These are phyloP conservation scores for Mucor sp. DNA, from an alignment of 371 early-diverging fungal species.

Conservation along the genomic window DNA sequence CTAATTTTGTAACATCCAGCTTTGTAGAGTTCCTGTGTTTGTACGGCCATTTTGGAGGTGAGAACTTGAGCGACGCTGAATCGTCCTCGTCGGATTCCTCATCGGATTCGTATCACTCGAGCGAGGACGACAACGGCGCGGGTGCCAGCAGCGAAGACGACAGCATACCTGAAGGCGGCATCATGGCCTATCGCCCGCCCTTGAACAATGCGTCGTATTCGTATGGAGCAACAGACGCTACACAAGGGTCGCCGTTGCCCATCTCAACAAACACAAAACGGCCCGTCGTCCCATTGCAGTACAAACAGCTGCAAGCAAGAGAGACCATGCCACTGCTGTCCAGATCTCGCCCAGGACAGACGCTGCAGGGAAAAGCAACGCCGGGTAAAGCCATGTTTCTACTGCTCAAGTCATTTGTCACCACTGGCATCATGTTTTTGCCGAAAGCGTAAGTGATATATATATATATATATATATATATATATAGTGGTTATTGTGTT, in stretches of 20 bases:
- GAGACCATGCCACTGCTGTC: conserved; percentile 63
- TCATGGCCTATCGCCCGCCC: conserved; percentile 33
- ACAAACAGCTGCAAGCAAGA: conserved; percentile 36
- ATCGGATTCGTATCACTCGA: conserved; percentile 27
- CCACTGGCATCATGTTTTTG: conserved; percentile 87
- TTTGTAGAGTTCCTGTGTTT: conserved; percentile 94
- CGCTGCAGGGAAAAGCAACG: conserved; percentile 72
- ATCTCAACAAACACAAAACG: conserved; percentile 1
- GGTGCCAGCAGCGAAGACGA: conserved; percentile 18
- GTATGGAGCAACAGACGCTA: conserved; percentile 16
- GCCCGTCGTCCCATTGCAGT: conserved; percentile 30
- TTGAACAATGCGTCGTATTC: conserved; percentile 32
- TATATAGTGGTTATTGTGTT: too few species aligned
- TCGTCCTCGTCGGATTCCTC: conserved; percentile 54
- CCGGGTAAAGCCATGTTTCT: conserved; percentile 84
- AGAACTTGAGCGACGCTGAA: conserved; percentile 83
- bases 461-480: too few species aligned
- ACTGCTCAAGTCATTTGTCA: conserved; percentile 86
- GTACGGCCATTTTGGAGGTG: conserved; percentile 96
- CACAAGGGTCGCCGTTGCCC: conserved; percentile 9
- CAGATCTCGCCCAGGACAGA: conserved; percentile 47
- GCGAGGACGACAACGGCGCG: conserved; percentile 11
- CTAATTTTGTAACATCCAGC: conserved; percentile 79
- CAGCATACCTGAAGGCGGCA: conserved; percentile 33
- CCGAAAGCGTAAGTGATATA: conserved; percentile 70